Evolutionary conservation across 148 eudicot species (phyloP).

Genomic region (Vaccinium myrtillus): DNA sequence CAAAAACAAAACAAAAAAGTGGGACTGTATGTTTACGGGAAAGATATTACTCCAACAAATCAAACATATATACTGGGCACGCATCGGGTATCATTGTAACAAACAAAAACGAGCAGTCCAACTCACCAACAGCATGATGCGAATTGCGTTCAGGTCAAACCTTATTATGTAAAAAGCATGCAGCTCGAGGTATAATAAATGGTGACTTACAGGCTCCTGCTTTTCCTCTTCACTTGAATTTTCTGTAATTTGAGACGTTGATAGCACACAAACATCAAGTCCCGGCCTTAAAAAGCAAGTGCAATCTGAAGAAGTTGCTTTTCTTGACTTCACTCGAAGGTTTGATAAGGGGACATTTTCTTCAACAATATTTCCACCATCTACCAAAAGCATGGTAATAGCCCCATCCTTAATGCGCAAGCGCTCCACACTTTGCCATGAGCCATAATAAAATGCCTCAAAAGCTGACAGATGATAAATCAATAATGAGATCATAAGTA

Average conservation of each 20-base stretch:
- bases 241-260: constrained; percentile 32
- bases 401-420: constrained; percentile 57
- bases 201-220: constrained; percentile 13
- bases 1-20: neutral
- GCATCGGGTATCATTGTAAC: neutral
- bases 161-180: neutral
- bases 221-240: constrained; percentile 40
- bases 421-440: constrained; percentile 78
- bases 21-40: neutral
- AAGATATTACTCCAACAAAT: neutral
- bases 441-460: constrained; percentile 60
- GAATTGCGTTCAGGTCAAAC: constrained; percentile 1
- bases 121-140: neutral
- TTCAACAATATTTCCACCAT: constrained; percentile 52
- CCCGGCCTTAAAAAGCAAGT: constrained; percentile 81
- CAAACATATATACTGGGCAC: neutral
- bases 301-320: constrained; percentile 68
- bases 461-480: constrained; percentile 56
- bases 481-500: neutral
- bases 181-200: neutral
- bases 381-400: constrained; percentile 44
- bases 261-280: constrained; percentile 66
- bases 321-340: constrained; percentile 73
- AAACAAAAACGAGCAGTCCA: neutral
- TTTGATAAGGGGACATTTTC: constrained; percentile 53